A percentile compares a stretch with the other conserved stretches of the same genome.
Evolutionary conservation across 2,329 filamentous ascomycete genomes (phyloP).

Genomic region (Alternaria sp.): DNA sequence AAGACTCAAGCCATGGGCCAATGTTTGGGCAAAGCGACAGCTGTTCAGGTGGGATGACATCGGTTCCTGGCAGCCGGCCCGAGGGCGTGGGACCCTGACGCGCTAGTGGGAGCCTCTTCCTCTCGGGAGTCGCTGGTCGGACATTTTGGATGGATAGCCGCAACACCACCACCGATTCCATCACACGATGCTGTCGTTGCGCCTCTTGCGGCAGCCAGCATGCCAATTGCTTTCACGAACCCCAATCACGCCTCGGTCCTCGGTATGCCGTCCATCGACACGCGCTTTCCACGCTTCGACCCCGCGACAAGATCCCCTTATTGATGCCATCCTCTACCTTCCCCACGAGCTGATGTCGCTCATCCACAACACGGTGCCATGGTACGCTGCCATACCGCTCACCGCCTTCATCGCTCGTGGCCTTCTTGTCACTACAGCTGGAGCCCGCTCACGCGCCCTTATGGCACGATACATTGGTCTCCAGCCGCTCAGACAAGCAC

Average conservation of each 20-base stretch:
- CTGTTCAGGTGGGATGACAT: conserved; percentile 40
- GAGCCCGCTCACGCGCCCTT: conserved; percentile 54
- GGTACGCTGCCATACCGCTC: conserved; percentile 64
- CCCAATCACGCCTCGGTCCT: conserved; percentile 8
- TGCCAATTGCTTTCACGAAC: conserved; percentile 38
- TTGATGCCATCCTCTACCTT: conserved; percentile 55
- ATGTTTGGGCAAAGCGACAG: conserved; percentile 25
- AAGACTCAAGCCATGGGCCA: conserved; percentile 22
- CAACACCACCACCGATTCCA: conserved; percentile 15
- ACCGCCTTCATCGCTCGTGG: conserved; percentile 62
- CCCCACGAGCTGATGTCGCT: conserved; percentile 59
- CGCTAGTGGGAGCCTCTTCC: conserved; percentile 27
- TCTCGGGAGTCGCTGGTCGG: conserved; percentile 31
- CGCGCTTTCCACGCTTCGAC: conserved; percentile 63
- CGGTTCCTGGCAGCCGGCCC: conserved; percentile 31
- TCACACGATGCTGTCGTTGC: conserved; percentile 36
- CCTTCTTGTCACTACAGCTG: conserved; percentile 57
- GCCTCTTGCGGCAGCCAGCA: conserved; percentile 33
- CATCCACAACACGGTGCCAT: conserved; percentile 64
- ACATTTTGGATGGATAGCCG: conserved; percentile 10
- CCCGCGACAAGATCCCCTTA: conserved; percentile 47
- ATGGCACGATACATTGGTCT: conserved; percentile 55
- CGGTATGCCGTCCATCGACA: conserved; percentile 12
- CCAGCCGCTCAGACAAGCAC: conserved; percentile 52
- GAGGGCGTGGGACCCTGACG: conserved; percentile 26